Evolutionary conservation across 2,329 filamentous ascomycete species (phyloP), one percentile per base, ranked within the genome.

Genomic region (Epichloe elymi): DNA sequence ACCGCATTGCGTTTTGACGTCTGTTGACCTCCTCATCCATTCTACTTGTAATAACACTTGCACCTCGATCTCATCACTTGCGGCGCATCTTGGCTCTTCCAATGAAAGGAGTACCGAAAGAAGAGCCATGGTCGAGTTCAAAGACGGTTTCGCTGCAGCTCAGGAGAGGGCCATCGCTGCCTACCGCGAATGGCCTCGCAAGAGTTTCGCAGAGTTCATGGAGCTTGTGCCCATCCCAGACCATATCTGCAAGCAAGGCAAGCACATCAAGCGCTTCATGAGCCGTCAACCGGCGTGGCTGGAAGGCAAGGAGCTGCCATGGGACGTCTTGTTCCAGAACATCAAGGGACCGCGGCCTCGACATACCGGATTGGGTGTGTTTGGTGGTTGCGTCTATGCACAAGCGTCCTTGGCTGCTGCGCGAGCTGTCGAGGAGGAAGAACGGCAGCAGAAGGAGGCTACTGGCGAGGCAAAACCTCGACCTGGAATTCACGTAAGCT

Each of bases 401-500:
- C 64, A 68, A 51, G 63, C 68, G 14, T 57, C 68, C 7, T 55
- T 70, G 6, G 67, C 66, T 8, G 68, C 67, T 2, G 56, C 67
- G 1, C 59, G 63, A 41, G 58, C 61, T 4, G 59, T 65, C 6
- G 64, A 67, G 51, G 55, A 61, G 11, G 65, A 65, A 17, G 66
- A 68, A 3, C 26, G 51, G 6, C 46, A 48, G 15, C 48, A 42
- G n/a, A 35, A 43, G 42, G 42, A 53, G 8, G 51, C 49, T 1
- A 55, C 53, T 8, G 39, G 30, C 8, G 37, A 6, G 14, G 49
- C 12, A 52, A 53, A 14, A 58, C 33, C 54, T 4, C 60, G 50
- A 10, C 59, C 67, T 3, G 65, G 63, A 1, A 66, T 71, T 43
- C 68, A 71, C 57, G 69, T 70, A 53, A 58, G 68, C 61, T 23